Evolutionary conservation across 2,329 filamentous ascomycete species (phyloP).

Genomic region (Alternaria brassicae): DNA sequence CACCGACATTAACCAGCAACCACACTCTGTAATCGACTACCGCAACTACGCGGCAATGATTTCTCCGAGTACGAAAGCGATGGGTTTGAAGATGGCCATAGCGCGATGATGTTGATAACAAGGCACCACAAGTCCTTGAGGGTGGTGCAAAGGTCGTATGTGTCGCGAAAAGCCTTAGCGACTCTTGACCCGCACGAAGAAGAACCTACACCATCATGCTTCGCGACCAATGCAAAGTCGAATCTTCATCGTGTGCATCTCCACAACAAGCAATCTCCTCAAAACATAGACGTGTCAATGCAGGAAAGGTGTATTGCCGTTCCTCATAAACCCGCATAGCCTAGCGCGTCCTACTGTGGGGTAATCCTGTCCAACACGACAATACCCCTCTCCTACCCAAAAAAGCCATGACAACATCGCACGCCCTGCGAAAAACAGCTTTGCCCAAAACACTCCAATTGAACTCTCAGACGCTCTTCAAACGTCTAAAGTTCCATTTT

Average conservation of each 20-base stretch:
- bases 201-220: background rate
- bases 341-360: constrained; percentile 29
- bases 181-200: background rate
- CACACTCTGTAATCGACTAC: background rate
- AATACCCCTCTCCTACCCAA: constrained; percentile 6
- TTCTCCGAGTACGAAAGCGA: background rate
- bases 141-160: background rate
- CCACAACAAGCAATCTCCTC: fast-evolving
- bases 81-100: background rate
- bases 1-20: background rate
- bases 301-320: background rate
- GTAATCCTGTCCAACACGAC: constrained; percentile 15
- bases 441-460: background rate
- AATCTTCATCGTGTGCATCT: background rate
- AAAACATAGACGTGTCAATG: background rate
- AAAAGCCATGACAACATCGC: constrained; percentile 23
- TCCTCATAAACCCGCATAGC: background rate
- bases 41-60: background rate
- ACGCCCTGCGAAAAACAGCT: constrained; percentile 6
- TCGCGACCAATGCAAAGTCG: too few relatives aligned
- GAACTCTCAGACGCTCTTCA: background rate
- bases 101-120: background rate
- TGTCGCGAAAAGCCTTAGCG: background rate
- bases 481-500: background rate
- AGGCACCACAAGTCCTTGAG: background rate